A percentile compares a stretch with the other conserved stretches of the same genome.
These are phyloP conservation scores for Coemansia sp. DNA, from an alignment of 371 early-diverging fungal genomes.

Conservation along the genomic window DNA sequence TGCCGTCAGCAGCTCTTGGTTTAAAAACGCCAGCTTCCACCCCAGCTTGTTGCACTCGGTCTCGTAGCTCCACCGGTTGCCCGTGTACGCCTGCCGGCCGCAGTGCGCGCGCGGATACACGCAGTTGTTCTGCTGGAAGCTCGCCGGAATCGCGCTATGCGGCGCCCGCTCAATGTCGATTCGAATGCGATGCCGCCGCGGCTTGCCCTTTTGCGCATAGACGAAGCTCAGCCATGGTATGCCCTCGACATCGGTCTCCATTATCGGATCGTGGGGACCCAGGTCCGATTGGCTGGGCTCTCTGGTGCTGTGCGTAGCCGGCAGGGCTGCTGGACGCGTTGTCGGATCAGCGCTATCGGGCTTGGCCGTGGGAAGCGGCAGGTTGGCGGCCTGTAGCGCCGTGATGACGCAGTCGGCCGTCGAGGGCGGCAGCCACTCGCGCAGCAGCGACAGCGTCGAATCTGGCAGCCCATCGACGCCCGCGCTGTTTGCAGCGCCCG, in stretches of 20 bases:
- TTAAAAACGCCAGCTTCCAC: conserved; percentile 87
- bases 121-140: conserved; percentile 50
- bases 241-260: conserved; percentile 31
- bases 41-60: conserved; percentile 86
- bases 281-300: neutral
- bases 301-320: neutral
- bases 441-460: conserved; percentile 19
- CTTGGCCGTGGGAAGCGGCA: neutral
- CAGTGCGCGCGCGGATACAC: conserved; percentile 86
- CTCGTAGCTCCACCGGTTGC: conserved; percentile 93
- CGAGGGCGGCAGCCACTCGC: conserved; percentile 36
- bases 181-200: conserved; percentile 44
- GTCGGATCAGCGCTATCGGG: neutral
- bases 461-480: neutral
- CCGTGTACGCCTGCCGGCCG: conserved; percentile 67
- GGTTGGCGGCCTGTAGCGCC: conserved; percentile 35
- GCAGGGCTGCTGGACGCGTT: neutral
- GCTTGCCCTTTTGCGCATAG: conserved; percentile 52
- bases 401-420: conserved; percentile 46
- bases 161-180: conserved; percentile 51
- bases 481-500: neutral
- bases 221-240: conserved; percentile 46
- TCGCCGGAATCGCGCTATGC: conserved; percentile 34
- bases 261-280: conserved; percentile 13
- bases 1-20: conserved; percentile 77